Conservation (phyloP, 202 grass and related monocot genomes). For the Carex arenaria region DNA sequence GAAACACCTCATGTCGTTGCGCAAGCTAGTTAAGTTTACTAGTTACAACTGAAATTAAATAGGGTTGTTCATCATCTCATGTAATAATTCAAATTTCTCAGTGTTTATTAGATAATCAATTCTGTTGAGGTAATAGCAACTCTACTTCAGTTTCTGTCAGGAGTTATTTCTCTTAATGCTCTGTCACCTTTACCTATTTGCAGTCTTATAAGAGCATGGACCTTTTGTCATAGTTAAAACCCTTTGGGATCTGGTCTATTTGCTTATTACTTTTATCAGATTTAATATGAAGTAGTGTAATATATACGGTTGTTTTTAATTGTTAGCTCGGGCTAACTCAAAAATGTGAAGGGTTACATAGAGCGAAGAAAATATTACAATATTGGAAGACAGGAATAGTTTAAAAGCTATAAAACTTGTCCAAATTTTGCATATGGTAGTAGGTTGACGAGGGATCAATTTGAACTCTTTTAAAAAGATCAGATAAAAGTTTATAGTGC, state of each 20-base stretch:
- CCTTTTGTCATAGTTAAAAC: neutral
- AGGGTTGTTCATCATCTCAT: neutral
- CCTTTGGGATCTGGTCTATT: neutral
- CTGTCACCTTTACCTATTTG: neutral
- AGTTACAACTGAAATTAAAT: neutral
- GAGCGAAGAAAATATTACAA: too few relatives aligned
- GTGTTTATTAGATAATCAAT: neutral
- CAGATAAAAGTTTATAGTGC: too few relatives aligned
- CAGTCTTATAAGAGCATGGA: neutral
- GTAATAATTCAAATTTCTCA: slow-evolving; percentile 1
- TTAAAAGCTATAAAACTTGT: too few relatives aligned
- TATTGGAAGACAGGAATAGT: too few relatives aligned
- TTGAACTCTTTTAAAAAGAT: neutral
- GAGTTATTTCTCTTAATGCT: neutral
- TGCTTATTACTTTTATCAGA: neutral
- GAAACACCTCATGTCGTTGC: slow-evolving; percentile 14
- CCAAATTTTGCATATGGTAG: neutral
- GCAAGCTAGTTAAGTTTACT: slow-evolving; percentile 36
- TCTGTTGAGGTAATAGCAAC: neutral
- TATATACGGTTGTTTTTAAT: neutral
- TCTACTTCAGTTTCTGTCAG: neutral
- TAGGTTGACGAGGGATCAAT: neutral
- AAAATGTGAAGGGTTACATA: too few relatives aligned
- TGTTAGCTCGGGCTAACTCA: too few relatives aligned
- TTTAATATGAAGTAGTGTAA: neutral